Conservation (phyloP, 352 stramenopile genomes). For the Phytophthora quininea region DNA sequence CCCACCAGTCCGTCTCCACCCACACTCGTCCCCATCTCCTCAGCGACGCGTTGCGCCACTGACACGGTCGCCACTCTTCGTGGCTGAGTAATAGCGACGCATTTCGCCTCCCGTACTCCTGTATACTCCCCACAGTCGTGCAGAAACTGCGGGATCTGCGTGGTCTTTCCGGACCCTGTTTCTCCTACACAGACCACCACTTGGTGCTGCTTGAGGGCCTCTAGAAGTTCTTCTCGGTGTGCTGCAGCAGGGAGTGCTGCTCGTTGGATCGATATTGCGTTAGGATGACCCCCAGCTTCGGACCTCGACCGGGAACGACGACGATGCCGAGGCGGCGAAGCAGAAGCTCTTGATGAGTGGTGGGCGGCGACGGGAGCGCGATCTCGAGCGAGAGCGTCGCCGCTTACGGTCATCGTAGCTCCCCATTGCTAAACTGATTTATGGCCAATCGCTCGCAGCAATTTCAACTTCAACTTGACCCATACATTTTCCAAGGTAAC, state of each 20-base stretch:
- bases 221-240: conserved; percentile 69
- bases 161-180: conserved; percentile 97
- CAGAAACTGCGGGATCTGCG: conserved; percentile 84
- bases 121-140: conserved; percentile 47
- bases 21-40: conserved; percentile 92
- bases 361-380: conserved; percentile 2
- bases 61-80: conserved; percentile 97
- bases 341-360: not conserved
- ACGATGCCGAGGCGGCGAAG: conserved; percentile 6
- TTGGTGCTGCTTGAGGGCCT: conserved; percentile 48
- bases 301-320: conserved; percentile 7
- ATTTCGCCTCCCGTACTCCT: conserved; percentile 9
- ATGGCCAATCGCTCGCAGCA: not conserved
- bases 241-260: conserved; percentile 30
- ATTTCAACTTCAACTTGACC: not conserved
- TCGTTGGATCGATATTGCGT: conserved; percentile 5
- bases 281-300: conserved; percentile 6
- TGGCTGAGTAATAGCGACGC: conserved; percentile 91
- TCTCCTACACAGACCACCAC: conserved; percentile 91
- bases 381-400: conserved; percentile 15
- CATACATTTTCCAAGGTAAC: not conserved
- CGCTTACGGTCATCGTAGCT: conserved; percentile 21
- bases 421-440: conserved; percentile 14
- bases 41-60: conserved; percentile 96
- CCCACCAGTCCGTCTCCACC: conserved; percentile 72